Base-by-base conservation (phyloP, 1,284 basidiomycete genomes). In the Cystobasidium pallidum region DNA sequence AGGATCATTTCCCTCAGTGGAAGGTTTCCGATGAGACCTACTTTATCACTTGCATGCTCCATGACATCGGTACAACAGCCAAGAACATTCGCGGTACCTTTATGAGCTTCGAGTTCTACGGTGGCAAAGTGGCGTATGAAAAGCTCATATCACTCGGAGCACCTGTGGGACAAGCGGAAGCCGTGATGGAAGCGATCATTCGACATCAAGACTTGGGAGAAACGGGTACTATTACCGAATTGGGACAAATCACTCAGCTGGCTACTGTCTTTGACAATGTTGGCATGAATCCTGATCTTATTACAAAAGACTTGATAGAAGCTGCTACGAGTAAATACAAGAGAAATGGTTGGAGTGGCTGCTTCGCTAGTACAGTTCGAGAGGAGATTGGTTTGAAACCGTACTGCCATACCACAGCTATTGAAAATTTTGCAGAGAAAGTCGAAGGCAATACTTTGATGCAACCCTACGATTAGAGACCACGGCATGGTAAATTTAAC, bases 151-250 rank as follows among this genome's bases (percentile, higher is more conserved):
- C 81, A 34, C 78, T 80, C 13, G 84, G 83, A 11, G 84, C 84
- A 19, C 80, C 80, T 1, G 83, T 84, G 79, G 84, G 85, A 73
- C 85, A 86, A 75, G 85, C 85, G 39, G 86, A 87, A 75, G 83
- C 83, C 64, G 83, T 87, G 8, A 85, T 84, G 75, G 86, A 87
- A 74, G 85, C 85, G 39, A 86, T 87, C 74, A 83, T 87, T 67
- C 80, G 86, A 59, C 86, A 86, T 79, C 86, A 87, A 77, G 86
- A 87, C 76, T 84, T 86, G 62, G 85, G 86, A 73, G 85, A 85
- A 10, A 85, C 84, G 74, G 85, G 85, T 0, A 86, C 85, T 73
- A 86, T 86, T 74, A 85, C 85, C 1, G 81, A 83, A 79, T 82
- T 86, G 62, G 85, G 85, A 3, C 84, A 86, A 75, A 81, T 85